Base-by-base conservation (phyloP, 192 early-diverging fungal genomes). In the Funneliformis mosseae region DNA sequence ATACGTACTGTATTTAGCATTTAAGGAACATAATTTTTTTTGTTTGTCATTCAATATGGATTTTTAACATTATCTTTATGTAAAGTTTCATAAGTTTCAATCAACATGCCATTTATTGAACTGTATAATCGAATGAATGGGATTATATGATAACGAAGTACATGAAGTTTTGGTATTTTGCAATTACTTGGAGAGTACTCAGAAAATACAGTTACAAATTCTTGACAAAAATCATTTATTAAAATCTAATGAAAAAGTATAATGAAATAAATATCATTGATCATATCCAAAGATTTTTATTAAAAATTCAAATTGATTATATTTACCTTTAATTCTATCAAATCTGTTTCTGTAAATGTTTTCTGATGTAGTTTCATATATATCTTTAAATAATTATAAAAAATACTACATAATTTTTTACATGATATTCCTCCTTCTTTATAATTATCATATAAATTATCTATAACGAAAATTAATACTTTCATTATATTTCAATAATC, bases 321-420 rank as follows among this genome's bases (percentile, higher is more conserved):
- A 92, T 88, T 78, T 92, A 66, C 64, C 28, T 66, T 12, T 14
- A 66, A 33, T 23, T 66, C 7, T 28, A 12, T 28, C 7, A 66
- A 66, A 27, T 66, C 25, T 4, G 12, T 16, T 0, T 66, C 25
- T 3, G 23, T 66, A 27, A 66, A 66, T 18, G 6, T 12, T 66
- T 66, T 5, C 12, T 66, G 64, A 18, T 6, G 3, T 10, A 33
- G 3, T 5, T 25, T 66, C 6, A 27, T 66, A 28, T 66, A 66
- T 5, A 66, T 66, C 7, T 66, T 33, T 33, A 66, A 11, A 66
- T 66, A 64, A 11, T 64, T 64, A 64, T 64, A 64, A 64, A 64
- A 66, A 28, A 66, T 0, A 12, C 27, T 33, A 7, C 25, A 66
- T 33, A 66, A 66, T 9, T 8, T 66, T 33, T 66, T 14, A 64